Base-by-base conservation (phyloP, 2,329 filamentous ascomycete species). In the Trichoderma gracile region DNA sequence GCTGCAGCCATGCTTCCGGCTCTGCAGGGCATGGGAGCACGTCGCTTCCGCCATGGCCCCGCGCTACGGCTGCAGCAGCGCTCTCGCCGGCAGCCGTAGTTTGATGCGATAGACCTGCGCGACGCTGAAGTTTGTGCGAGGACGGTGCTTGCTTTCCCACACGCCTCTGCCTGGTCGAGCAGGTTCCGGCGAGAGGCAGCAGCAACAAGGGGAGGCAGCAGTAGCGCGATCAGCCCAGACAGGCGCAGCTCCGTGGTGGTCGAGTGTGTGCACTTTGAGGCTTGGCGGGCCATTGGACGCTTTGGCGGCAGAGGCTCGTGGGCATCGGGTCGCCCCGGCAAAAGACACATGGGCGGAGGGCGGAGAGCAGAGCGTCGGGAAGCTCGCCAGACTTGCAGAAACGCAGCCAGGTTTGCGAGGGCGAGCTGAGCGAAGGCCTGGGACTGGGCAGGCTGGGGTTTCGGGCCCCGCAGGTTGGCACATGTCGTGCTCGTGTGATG, bases 401-500 rank as follows among this genome's bases (percentile, higher is more conserved):
- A 43, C 43, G 38, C 58, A 61, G 33, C 58, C 46, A 61, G 12
- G 38, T 27, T 61, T 61, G 58, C 58, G 58, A 61, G 58, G 23
- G 52, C 33, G 33, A 38, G 33, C 52, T 23, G n/a, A 43, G 21
- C 33, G 21, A 23, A n/a, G 23, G 42, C 15, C 54, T 27, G 38
- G 40, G 53, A 56, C 53, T 30, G 23, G 23, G 40, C 23, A 9
- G 23, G 49, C 49, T 46, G 40, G 56, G 49, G 52, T 25, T 56
- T 45, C 27, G 23, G 38, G 40, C 59, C 59, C 59, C 59, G 47
- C 59, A 62, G 59, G 40, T 50, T 62, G 49, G 59, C 49, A 62
- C 47, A 62, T 62, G 49, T 50, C 59, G 59, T 62, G 59, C 59
- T 62, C 59, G 59, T 62, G 59, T 62, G 59, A 62, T 62, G 23